Evolutionary conservation across 306 rosid genomes (phyloP), one percentile per base, ranked within the genome.

Genomic region (Vigna angularis): DNA sequence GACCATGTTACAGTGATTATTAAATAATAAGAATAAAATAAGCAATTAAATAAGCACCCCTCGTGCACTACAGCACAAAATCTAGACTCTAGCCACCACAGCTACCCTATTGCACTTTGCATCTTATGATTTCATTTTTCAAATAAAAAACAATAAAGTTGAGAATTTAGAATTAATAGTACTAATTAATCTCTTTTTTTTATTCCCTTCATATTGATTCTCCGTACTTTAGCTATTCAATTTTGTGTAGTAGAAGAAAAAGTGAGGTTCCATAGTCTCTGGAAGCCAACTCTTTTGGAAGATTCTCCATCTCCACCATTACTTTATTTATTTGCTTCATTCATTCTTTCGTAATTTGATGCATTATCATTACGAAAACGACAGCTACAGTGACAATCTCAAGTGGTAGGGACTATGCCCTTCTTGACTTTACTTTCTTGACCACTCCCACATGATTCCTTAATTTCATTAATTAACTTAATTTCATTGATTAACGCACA

Each of bases 351-450:
- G n/a, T 53, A 16, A 42, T 66, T 56, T 56, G 18, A 28, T 47
- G 22, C 30, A 70, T 3, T 56, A 24, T 61, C 3, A 65, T 51
- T 26, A 72, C n/a, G 30, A n/a, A 6, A 53, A n/a, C 13, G 36
- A 70, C 30, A 5, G 2, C 50, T 12, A 50, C 57, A 59, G 26
- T 66, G 66, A 77, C 83, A 85, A 24, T 24, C 17, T 81, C 30
- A 61, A 77, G 88, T 81, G 85, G 84, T 61, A 56, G 79, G 88
- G 75, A n/a, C 68, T 72, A 81, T 51, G 70, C 55, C 16, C 6
- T 82, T 81, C 71, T 79, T 84, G 85, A 76, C 83, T 81, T 81
- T 72, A 81, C 87, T 17, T 77, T 24, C 67, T 76, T 84, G n/a
- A 26, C 10, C 66, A 67, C 28, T 70, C 15, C 44, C 63, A 15